phyloP scores from a whole-genome alignment of 1,139 yeast genomes.

The Debaryomyces robertsiae region DNA sequence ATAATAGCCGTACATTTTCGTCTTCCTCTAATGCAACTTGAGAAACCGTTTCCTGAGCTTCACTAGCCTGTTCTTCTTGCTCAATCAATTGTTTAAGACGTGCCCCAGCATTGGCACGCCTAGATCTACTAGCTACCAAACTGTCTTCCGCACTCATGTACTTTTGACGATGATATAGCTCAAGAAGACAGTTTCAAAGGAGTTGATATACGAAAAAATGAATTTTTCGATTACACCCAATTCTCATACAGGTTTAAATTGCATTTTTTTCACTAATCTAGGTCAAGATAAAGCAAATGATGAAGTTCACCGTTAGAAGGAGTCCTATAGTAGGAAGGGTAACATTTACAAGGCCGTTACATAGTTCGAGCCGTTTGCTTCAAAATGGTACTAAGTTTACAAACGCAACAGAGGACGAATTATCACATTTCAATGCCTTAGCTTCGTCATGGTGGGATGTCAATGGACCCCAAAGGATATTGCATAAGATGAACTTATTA shows the following conservation, averaged over 20 bases:
- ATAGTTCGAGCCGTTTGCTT: not conserved
- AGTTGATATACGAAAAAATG: too few relatives aligned
- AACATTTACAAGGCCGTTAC: conserved; percentile 3
- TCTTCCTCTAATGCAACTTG: conserved; percentile 58
- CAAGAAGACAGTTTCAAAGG: too few relatives aligned
- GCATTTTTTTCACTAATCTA: too few relatives aligned
- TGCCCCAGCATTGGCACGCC: conserved; percentile 91
- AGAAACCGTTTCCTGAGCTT: conserved; percentile 34
- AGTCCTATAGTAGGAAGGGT: not conserved
- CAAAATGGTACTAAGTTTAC: conserved; percentile 24
- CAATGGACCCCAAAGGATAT: conserved; percentile 85
- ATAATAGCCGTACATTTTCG: conserved; percentile 72
- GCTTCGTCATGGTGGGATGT: conserved; percentile 98
- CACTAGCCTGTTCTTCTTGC: conserved; percentile 56
- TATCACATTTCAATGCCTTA: conserved; percentile 76
- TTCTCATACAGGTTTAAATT: too few relatives aligned
- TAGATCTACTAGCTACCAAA: conserved; percentile 68
- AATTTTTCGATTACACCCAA: too few relatives aligned
- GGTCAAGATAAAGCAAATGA: not conserved
- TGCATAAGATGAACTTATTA: conserved; percentile 90
- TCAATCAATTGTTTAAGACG: conserved; percentile 72
- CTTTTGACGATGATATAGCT: too few relatives aligned
- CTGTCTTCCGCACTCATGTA: conserved; percentile 28
- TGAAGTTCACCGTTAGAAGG: not conserved
- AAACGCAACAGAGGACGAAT: conserved; percentile 51